Evolutionary conservation across 2,329 filamentous ascomycete species (phyloP), one percentile per base, ranked within the genome.

Genomic region (Cercospora beticola): DNA sequence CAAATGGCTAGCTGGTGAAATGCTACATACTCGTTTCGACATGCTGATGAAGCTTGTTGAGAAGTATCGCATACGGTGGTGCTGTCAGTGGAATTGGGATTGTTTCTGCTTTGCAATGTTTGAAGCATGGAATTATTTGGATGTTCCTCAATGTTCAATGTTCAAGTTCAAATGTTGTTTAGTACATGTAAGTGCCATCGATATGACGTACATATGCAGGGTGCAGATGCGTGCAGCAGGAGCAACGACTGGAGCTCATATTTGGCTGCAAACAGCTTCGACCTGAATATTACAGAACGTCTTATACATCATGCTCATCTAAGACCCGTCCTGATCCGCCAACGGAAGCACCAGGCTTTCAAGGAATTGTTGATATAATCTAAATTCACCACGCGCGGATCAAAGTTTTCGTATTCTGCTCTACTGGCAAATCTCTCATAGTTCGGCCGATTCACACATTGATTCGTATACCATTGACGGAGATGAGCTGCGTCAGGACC

Each of bases 11-110:
- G 3, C 10, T 62, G 33, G 16, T 28, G 4, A 12, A 1, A n/a
- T 43, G 7, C 3, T 14, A 26, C 64, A 33, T 33, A 72, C 70
- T 65, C 70, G 23, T 57, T 72, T 72, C 52, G 66, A 70, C 70
- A 72, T 72, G 23, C 40, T 72, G 64, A 49, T 46, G 18, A 65
- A 43, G 14, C 31, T 59, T 3, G 62, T 59, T 23, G 68, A 66
- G 23, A 68, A 71, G 46, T 8, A 46, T 65, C 67, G 69, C 67
- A 69, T 71, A 36, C 14, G 23, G 21, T 59, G 16, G 14, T 23
- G 10, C 8, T 28, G 26, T 30, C n/a, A 1, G 10, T 46, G 23
- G 36, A 28, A 30, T 21, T n/a, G 4, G 7, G 5, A 36, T 5
- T 16, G 30, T 3, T 23, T 14, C 26, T 21, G 2, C 10, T 30